Evolutionary conservation across 257 asterid species (phyloP).

Genomic region (Forsythia viridissima): DNA sequence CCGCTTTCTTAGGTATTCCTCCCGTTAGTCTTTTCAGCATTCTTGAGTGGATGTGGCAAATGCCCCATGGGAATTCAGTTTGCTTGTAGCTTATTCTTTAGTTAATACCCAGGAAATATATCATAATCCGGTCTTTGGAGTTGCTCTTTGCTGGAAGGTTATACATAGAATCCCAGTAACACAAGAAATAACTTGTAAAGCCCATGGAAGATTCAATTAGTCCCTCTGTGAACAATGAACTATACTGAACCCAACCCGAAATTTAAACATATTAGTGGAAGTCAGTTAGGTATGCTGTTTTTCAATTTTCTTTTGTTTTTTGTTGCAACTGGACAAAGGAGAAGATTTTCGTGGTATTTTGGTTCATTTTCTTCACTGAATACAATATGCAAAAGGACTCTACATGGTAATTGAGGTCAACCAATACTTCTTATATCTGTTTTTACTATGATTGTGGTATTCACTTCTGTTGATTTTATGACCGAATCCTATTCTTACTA

Average conservation of each 20-base stretch:
- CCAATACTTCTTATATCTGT: not conserved
- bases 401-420: not conserved
- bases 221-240: not conserved
- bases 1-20: slow-evolving; percentile 63
- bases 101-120: not conserved
- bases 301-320: not conserved
- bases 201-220: slow-evolving; percentile 6
- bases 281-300: not conserved
- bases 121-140: not conserved
- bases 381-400: not conserved
- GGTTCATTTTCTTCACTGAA: slow-evolving; percentile 10
- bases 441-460: not conserved
- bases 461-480: not conserved
- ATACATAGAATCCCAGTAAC: not conserved
- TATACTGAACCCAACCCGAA: too few species aligned
- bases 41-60: slow-evolving; percentile 10
- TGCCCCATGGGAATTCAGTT: not conserved
- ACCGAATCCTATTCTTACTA: slow-evolving; percentile 10
- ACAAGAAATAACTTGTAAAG: not conserved
- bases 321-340: not conserved
- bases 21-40: slow-evolving; percentile 18
- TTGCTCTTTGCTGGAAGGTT: slow-evolving; percentile 11
- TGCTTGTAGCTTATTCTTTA: slow-evolving; percentile 8
- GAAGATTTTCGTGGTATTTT: slow-evolving; percentile 5
- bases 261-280: slow-evolving; percentile 6